A percentile compares a stretch with the other conserved stretches of the same genome.
Evolutionary conservation across 805 yeast species (phyloP).

Genomic region (Jamesozyma piceae): DNA sequence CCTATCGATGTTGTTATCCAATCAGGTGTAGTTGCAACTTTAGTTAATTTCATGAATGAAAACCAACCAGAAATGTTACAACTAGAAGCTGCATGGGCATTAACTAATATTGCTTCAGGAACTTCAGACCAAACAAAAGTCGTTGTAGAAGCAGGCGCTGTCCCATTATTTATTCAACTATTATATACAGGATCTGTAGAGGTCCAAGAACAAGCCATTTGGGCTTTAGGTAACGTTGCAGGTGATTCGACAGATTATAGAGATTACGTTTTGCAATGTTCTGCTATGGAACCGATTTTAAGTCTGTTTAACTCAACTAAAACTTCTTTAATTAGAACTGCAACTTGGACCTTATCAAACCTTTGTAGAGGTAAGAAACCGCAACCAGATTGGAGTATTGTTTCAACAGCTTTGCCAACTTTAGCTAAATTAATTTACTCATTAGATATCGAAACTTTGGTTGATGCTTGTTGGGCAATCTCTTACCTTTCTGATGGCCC

Average conservation of each 20-base stretch:
- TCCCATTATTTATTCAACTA: conserved; percentile 79
- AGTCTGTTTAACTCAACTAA: conserved; percentile 69
- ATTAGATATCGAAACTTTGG: conserved; percentile 83
- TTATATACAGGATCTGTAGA: conserved; percentile 75
- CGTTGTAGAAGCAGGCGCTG: conserved; percentile 90
- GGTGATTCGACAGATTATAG: conserved; percentile 90
- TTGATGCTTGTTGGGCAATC: conserved; percentile 98
- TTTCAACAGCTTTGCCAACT: conserved; percentile 81
- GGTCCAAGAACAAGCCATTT: conserved; percentile 96
- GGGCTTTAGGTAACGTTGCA: conserved; percentile 99
- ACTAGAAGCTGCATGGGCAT: conserved; percentile 99
- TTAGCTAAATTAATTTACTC: conserved; percentile 85
- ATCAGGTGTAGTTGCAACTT: conserved; percentile 85
- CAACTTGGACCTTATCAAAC: conserved; percentile 96
- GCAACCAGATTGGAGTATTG: conserved; percentile 89
- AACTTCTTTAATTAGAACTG: conserved; percentile 87
- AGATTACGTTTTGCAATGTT: conserved; percentile 75
- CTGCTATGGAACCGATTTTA: conserved; percentile 85
- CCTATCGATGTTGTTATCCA: conserved; percentile 91
- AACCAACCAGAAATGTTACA: conserved; percentile 80
- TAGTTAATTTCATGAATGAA: conserved; percentile 74
- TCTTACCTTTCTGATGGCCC: conserved; percentile 92
- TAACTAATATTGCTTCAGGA: conserved; percentile 96
- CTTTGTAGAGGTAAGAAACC: conserved; percentile 95
- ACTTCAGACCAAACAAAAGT: conserved; percentile 78